Percentiles rank a stretch among this genome's conserved stretches.
phyloP scores from a whole-genome alignment of 2,329 filamentous ascomycete genomes.

The Epichloe coenophiala region DNA sequence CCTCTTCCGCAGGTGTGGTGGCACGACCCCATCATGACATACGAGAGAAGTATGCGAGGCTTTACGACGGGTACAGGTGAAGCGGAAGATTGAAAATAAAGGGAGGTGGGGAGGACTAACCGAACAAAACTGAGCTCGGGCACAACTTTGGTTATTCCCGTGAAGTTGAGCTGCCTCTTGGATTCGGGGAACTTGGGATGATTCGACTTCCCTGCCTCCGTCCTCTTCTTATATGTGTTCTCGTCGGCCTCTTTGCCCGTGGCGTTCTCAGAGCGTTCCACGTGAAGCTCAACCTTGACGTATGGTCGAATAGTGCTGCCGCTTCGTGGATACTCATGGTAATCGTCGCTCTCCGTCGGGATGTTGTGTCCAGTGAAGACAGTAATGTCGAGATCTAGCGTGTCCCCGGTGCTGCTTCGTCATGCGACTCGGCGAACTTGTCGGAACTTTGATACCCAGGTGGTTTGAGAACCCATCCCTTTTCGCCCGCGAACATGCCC shows the following conservation, averaged over 20 bases:
- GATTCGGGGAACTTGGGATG: conserved; percentile 48
- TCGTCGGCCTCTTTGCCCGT: conserved; percentile 24
- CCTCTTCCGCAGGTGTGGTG: not conserved
- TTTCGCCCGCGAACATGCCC: conserved; percentile 83
- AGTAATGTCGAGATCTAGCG: conserved; percentile 55
- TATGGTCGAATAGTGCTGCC: conserved; percentile 45
- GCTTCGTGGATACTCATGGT: conserved; percentile 17
- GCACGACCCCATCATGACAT: not conserved
- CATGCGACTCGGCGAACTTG: conserved; percentile 25
- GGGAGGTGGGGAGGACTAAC: conserved; percentile 31
- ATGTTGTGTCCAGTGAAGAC: conserved; percentile 67
- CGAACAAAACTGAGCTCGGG: conserved; percentile 60
- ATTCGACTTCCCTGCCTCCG: conserved; percentile 38
- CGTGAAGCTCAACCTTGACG: conserved; percentile 68
- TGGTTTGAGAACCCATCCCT: conserved; percentile 80
- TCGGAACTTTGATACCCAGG: conserved; percentile 49
- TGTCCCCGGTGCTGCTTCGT: conserved; percentile 33
- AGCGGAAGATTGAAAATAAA: not conserved
- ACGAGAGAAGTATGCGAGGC: not conserved
- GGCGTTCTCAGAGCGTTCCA: conserved; percentile 43
- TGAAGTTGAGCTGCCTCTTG: conserved; percentile 45
- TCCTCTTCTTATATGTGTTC: conserved; percentile 46
- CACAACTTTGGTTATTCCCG: conserved; percentile 42
- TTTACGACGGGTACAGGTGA: not conserved
- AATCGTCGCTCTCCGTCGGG: conserved; percentile 18